Conservation (phyloP, 2,329 filamentous ascomycete species). For the Ceratocystis diversiconidia region DNA sequence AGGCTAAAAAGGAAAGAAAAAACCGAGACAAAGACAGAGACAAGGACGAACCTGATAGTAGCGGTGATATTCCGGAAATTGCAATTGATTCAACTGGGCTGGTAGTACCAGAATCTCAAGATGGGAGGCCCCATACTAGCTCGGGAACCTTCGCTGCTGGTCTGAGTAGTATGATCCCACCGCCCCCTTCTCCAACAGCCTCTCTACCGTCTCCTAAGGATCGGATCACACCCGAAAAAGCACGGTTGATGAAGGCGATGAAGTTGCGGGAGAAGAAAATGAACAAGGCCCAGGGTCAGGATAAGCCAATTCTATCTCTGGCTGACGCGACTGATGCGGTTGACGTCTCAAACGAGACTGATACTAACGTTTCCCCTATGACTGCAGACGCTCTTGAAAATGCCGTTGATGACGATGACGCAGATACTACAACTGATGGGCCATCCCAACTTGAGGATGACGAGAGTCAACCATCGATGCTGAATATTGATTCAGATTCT, state of each 20-base stretch:
- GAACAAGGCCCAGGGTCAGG: constrained; percentile 7
- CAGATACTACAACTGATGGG: constrained; percentile 21
- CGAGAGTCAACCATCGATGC: constrained; percentile 25
- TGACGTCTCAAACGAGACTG: constrained; percentile 16
- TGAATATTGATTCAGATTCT: constrained; percentile 26
- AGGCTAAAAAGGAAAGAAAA: constrained; percentile 17
- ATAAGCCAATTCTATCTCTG: not conserved
- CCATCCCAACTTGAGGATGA: constrained; percentile 21
- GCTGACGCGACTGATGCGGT: not conserved
- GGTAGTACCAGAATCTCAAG: constrained; percentile 21
- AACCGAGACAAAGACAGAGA: constrained; percentile 19
- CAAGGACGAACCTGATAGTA: constrained; percentile 23
- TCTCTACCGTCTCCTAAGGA: constrained; percentile 26
- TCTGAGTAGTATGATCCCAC: constrained; percentile 10
- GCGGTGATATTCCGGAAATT: constrained; percentile 25
- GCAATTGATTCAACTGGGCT: constrained; percentile 25
- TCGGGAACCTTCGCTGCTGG: constrained; percentile 20
- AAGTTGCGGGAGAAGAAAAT: constrained; percentile 71
- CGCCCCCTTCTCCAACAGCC: constrained; percentile 15
- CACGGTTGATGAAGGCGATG: constrained; percentile 84
- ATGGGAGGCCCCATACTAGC: constrained; percentile 25
- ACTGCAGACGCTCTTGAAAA: not conserved
- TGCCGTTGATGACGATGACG: constrained; percentile 18
- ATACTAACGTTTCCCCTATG: constrained; percentile 17
- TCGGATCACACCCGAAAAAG: constrained; percentile 73